Evolutionary conservation across 441 rosid genomes (phyloP), one percentile per base, ranked within the genome.

Genomic region (Eutrema salsugineum): DNA sequence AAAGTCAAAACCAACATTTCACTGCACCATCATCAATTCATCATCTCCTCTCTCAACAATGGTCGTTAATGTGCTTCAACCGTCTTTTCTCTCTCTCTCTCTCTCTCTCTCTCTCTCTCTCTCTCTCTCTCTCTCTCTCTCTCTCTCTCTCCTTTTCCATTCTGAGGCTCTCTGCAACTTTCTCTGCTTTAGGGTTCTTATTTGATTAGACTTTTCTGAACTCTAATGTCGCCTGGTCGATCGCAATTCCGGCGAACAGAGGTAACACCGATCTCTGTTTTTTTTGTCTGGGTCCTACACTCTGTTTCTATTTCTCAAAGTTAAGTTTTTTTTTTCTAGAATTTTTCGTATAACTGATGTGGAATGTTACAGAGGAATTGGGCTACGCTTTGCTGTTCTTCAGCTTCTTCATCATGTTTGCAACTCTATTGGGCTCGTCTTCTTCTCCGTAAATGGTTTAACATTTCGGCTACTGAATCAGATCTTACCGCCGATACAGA

Each of bases 371-470:
- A 70, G 74, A 70, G 59, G 39, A 20, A 22, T 39, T 59, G 36
- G 60, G 67, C 60, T 70, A 60, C 20, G 33, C 43, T 70, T 1
- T 70, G 60, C 36, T 70, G 60, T 39, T 49, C 74, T 55, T 20
- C 60, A 12, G 67, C 58, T 49, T 59, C 74, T 59, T 60, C 74
- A 0, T 48, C 74, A 0, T 70, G 74, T 60, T 70, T 60, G 9
- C 74, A 49, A 40, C 20, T 70, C 9, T 70, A 48, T 14, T 61
- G 67, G 19, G 51, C 51, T 70, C 74, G 74, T 17, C 40, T 39
- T 70, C 74, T 70, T 19, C 42, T 70, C 24, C 74, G 74, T 5
- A 70, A 70, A 60, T 70, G 67, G 74, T 49, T 60, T 60, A 70
- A 70, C 20, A 49, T 70, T 12, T 42, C 74, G 6, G 46, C 6